phyloP scores from a whole-genome alignment of 202 grass and related monocot species.

The Musa balbisiana region DNA sequence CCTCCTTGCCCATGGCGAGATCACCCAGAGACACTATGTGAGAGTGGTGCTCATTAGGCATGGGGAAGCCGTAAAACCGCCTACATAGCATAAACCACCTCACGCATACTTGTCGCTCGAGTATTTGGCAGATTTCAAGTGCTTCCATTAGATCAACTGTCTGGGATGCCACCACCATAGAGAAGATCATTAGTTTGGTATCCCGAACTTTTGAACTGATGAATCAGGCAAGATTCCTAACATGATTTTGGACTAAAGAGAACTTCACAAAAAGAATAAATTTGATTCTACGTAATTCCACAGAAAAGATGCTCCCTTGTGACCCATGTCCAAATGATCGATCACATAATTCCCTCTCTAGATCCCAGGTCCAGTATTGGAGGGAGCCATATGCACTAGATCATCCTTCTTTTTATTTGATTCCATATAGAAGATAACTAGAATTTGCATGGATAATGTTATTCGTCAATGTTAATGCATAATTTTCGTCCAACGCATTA shows the following conservation, averaged over 20 bases:
- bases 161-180: slow-evolving; percentile 24
- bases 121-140: slow-evolving; percentile 36
- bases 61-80: slow-evolving; percentile 82
- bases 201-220: too few species aligned
- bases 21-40: slow-evolving; percentile 42
- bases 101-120: slow-evolving; percentile 44
- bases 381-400: too few species aligned
- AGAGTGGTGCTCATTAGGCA: slow-evolving; percentile 47
- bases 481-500: too few species aligned
- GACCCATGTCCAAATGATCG: too few species aligned
- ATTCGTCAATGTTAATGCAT: background rate
- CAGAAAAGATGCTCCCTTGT: too few species aligned
- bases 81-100: slow-evolving; percentile 60
- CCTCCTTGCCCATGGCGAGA: slow-evolving; percentile 39
- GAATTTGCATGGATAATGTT: background rate
- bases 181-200: background rate
- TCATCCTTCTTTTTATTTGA: background rate
- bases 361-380: too few species aligned
- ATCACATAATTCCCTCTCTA: too few species aligned
- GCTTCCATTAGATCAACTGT: slow-evolving; percentile 45
- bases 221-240: too few species aligned
- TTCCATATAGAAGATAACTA: background rate
- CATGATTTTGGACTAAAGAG: too few species aligned
- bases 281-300: too few species aligned
- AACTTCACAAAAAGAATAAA: too few species aligned